A percentile compares a stretch with the other conserved stretches of the same genome.
Evolutionary conservation across 1,139 yeast genomes (phyloP).

Genomic region (Candida smagusa): DNA sequence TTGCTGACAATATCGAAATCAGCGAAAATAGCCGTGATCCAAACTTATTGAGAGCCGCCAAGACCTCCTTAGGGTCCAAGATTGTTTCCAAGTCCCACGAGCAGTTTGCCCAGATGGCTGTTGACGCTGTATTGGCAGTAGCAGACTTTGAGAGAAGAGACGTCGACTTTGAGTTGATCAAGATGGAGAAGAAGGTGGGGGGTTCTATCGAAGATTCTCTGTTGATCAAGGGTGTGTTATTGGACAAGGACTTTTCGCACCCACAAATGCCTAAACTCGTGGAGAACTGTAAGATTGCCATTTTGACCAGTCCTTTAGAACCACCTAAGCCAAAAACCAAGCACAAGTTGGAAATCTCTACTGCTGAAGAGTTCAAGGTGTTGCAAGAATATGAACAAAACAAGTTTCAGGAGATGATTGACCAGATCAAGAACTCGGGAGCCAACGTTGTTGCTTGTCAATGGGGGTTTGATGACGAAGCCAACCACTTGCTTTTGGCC

Average conservation of each 20-base stretch:
- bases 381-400: conserved; percentile 90
- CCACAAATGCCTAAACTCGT: conserved; percentile 94
- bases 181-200: conserved; percentile 94
- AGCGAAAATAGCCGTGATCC: conserved; percentile 46
- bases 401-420: conserved; percentile 88
- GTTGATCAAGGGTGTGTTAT: conserved; percentile 83
- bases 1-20: conserved; percentile 62
- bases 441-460: conserved; percentile 97
- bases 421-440: conserved; percentile 80
- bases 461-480: conserved; percentile 99
- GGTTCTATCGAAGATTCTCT: conserved; percentile 86
- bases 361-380: conserved; percentile 88
- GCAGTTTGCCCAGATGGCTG: conserved; percentile 94
- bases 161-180: conserved; percentile 94
- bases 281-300: conserved; percentile 83
- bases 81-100: conserved; percentile 93
- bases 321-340: conserved; percentile 99
- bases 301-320: conserved; percentile 96
- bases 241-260: conserved; percentile 96
- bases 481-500: conserved; percentile 86
- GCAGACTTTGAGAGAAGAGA: conserved; percentile 91
- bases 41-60: conserved; percentile 82
- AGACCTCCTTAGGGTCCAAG: conserved; percentile 92
- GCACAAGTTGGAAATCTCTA: conserved; percentile 89
- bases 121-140: conserved; percentile 89